Base-by-base conservation (phyloP, 2,329 filamentous ascomycete genomes). In the Talaromyces sp. region DNA sequence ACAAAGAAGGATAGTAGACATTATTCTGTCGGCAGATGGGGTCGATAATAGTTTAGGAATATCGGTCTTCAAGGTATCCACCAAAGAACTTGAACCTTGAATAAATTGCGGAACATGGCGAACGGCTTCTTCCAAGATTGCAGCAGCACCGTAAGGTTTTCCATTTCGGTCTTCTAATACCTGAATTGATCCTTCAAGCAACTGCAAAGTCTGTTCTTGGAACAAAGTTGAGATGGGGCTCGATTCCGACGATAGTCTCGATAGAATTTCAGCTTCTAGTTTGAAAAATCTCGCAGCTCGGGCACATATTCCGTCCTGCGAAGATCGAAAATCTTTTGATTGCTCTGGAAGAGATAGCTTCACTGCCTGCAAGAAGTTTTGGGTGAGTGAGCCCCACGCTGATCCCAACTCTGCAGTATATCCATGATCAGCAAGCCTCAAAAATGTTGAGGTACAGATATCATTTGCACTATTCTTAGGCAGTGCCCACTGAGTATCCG, bases 281-380 rank as follows among this genome's bases (percentile, higher is more conserved):
- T 83, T 76, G 63, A 90, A 88, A 77, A 91, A 91, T 0, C 90
- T 87, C 53, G 82, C 79, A 0, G 88, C 87, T 68, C 89, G 84
- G 6, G 87, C 81, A 9, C 85, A 84, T 30, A 96, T 82, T 47
- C 81, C 79, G 57, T 85, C 82, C 71, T 96, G 92, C 0, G 91
- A 96, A 50, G 82, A 81, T 30, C 85, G 82, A 67, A 90, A 90
- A 18, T 92, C 89, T 64, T 89, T 89, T 0, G 92, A 92, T 61
- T 94, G 87, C 70, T 94, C 92, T 0, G 93, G 92, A 5, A 91
- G 82, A 0, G 92, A 96, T 5, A 85, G 85, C 59, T 87, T 87
- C 61, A 96, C 87, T 42, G 84, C 82, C 34, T 86, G 80, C 30
- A 88, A 79, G n/a, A 96, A 76, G 0, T 81, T 73, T 1, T 84